These are phyloP conservation scores for Leccinum aurantiacum DNA, from an alignment of 768 basidiomycete species.

Conservation along the genomic window DNA sequence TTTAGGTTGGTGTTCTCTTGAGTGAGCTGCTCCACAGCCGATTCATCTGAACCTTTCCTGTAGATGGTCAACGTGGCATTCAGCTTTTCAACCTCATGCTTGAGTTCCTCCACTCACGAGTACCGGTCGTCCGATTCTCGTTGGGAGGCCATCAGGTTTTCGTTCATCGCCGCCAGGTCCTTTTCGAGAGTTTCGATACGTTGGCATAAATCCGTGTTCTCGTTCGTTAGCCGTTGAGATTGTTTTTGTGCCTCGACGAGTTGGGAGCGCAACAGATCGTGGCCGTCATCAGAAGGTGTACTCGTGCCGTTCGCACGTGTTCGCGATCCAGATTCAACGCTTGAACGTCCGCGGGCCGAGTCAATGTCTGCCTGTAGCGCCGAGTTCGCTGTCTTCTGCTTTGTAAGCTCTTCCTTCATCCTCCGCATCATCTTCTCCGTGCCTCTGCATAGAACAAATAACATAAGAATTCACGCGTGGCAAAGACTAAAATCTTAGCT, in stretches of 20 bases:
- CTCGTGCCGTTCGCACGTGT: constrained; percentile 68
- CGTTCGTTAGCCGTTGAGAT: constrained; percentile 63
- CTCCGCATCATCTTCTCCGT: constrained; percentile 98
- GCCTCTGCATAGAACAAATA: constrained; percentile 52
- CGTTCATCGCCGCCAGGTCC: constrained; percentile 69
- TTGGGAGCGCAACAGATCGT: constrained; percentile 65
- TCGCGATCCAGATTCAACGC: constrained; percentile 49
- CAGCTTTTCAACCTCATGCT: constrained; percentile 76
- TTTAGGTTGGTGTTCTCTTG: constrained; percentile 77
- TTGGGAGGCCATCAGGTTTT: constrained; percentile 68
- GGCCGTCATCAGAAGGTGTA: constrained; percentile 75
- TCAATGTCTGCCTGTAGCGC: constrained; percentile 86
- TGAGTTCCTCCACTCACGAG: constrained; percentile 73
- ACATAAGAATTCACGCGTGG: constrained; percentile 16
- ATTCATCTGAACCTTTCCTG: constrained; percentile 75
- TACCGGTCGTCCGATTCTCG: constrained; percentile 79
- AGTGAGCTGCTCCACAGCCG: constrained; percentile 76
- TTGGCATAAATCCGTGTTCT: constrained; percentile 74
- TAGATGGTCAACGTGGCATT: constrained; percentile 71
- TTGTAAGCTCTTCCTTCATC: constrained; percentile 93
- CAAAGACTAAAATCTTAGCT: constrained; percentile 34
- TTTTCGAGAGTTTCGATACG: constrained; percentile 74
- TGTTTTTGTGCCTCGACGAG: constrained; percentile 79
- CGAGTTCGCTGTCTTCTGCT: constrained; percentile 81
- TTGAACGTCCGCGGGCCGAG: constrained; percentile 57